Base-by-base conservation (phyloP, 805 yeast genomes). In the Metschnikowia sp. region DNA sequence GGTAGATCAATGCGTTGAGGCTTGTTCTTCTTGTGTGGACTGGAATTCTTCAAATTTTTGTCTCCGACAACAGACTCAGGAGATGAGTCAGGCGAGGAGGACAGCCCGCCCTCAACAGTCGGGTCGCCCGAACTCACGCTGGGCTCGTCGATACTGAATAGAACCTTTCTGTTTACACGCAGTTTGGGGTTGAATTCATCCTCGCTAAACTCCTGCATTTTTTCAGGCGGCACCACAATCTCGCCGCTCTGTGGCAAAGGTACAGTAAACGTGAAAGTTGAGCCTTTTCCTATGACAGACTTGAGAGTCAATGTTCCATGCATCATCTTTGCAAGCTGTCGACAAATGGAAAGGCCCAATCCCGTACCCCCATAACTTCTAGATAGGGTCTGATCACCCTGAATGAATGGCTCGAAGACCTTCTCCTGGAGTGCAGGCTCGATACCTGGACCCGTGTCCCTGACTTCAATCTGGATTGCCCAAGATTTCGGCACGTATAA, bases 321-420 rank as follows among this genome's bases (percentile, higher is more conserved):
- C 98, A 92, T 92, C 82, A 91, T 81, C 32, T 77, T 79, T 0
- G 97, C 96, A 50, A 94, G 77, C 65, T 92, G 97, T 49, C 88
- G 76, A 67, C 97, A 94, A 59, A 92, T 92, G 1, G 83, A 77
- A 38, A 92, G 76, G 1, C 99, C 99, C 40, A 92, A 73, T 2
- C 98, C 99, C 0, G 97, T 94, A 55, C 99, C 99, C 49, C 98
- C 97, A 61, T 86, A 84, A 48, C 91, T 88, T 60, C 96, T 77
- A 5, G 96, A 87, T 28, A 89, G 73, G 0, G 97, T 89, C 64
- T 90, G 96, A 61, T 92, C 98, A 44, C 98, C 99, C 69, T 92
- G 99, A 15, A 91, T 90, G 71, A 92, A 92, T 1, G 98, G 97
- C 59, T 94, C 97, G 65, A 92, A 92, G 1, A 92, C 95, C 51